These are phyloP conservation scores for Skeletonema tropicum DNA, from an alignment of 108 stramenopile genomes.

Conservation along the genomic window DNA sequence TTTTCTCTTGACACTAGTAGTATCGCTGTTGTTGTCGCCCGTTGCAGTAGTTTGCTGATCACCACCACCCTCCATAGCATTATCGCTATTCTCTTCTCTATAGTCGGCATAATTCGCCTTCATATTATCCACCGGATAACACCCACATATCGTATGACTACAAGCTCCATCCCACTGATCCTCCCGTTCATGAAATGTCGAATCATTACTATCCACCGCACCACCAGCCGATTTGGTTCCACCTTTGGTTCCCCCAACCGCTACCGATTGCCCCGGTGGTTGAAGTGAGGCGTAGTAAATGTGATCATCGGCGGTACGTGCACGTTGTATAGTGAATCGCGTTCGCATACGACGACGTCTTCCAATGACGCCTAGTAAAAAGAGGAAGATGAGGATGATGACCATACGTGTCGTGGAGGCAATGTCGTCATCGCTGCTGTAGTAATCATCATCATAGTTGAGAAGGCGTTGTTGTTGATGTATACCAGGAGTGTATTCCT, in stretches of 20 bases:
- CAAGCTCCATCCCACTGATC: conserved; percentile 89
- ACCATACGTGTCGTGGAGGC: conserved; percentile 57
- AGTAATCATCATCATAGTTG: conserved; percentile 22
- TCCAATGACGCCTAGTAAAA: conserved; percentile 76
- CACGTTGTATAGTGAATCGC: conserved; percentile 70
- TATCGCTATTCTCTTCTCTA: conserved; percentile 18
- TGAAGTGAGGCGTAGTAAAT: conserved; percentile 76
- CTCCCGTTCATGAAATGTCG: conserved; percentile 53
- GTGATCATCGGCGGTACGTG: conserved; percentile 85
- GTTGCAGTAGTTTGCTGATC: not conserved
- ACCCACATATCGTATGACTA: conserved; percentile 84
- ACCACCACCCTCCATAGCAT: not conserved
- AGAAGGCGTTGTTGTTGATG: conserved; percentile 13
- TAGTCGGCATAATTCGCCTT: conserved; percentile 63
- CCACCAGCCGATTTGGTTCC: too few relatives aligned
- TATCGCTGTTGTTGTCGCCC: conserved; percentile 6
- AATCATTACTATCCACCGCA: conserved; percentile 18
- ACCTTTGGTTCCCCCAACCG: not conserved
- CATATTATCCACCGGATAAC: conserved; percentile 79
- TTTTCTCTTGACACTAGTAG: conserved; percentile 24
- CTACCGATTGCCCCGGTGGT: not conserved
- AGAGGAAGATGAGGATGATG: conserved; percentile 64
- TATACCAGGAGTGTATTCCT: conserved; percentile 25
- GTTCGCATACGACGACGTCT: conserved; percentile 85
- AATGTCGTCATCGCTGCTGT: conserved; percentile 23